Base-by-base conservation (phyloP, 2,329 filamentous ascomycete species). In the Amesomyces nigricolor region DNA sequence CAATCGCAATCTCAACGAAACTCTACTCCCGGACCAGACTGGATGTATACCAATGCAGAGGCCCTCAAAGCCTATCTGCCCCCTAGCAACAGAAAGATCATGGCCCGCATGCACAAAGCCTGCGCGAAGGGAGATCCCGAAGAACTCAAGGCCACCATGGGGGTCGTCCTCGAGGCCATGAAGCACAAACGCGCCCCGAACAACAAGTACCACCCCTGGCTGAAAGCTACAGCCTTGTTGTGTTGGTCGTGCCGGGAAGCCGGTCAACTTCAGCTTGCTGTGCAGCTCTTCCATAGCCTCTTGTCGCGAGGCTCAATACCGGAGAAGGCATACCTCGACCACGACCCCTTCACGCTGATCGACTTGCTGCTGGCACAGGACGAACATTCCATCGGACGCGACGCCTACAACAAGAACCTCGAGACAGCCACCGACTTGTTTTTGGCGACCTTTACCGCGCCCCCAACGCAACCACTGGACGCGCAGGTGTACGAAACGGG, bases 271-370 rank as follows among this genome's bases (percentile, higher is more conserved):
- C 63, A 70, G 1, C 66, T 69, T 8, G 72, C 72, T 1, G 60
- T 62, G 29, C 58, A 57, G 3, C 61, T 75, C 4, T 60, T 76
- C 5, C 51, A 38, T 22, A 47, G 58, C 4, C 63, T 69, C 5
- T 39, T 71, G 4, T 44, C 46, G 2, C 54, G 61, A 11, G 67
- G 66, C 0, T 57, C 64, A 5, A 49, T 75, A 1, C 58, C 67
- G 14, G 70, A 72, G 58, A 61, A 51, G 7, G 58, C 63, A 13
- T 76, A 70, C 45, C 68, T 70, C 48, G 65, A 63, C n/a, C 67
- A 72, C 57, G 48, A 68, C 0, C 73, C 74, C 7, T 42, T 71
- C 2, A 16, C 59, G 1, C 60, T 75, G 9, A 67, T 75, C 37
- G 58, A 69, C 4, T 63, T 57, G 6, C 56, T 67, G 19, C 57